These are phyloP conservation scores for Euphorbia corollata DNA, from an alignment of 441 rosid species.

Conservation along the genomic window DNA sequence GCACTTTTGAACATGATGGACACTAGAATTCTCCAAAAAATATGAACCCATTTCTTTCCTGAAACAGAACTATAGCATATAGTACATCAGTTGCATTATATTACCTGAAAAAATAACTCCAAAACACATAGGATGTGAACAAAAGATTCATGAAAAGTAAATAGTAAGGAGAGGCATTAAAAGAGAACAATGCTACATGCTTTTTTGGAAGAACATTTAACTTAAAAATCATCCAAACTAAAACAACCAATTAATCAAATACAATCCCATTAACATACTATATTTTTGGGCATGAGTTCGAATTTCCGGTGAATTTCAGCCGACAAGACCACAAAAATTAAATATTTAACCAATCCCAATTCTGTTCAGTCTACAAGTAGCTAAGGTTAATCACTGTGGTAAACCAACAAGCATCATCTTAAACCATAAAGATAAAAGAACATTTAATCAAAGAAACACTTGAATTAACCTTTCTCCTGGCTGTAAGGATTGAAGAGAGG, in stretches of 20 bases:
- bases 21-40: slow-evolving; percentile 25
- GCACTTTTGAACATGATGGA: slow-evolving; percentile 71
- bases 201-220: no score
- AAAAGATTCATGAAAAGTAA: background rate
- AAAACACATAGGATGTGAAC: background rate
- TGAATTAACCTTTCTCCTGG: slow-evolving; percentile 67
- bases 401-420: no score
- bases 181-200: no score
- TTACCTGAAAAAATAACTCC: background rate
- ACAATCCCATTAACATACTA: slow-evolving; percentile 86
- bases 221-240: slow-evolving; percentile 7
- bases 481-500: slow-evolving; percentile 57
- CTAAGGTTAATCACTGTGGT: no score
- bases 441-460: no score
- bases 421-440: background rate
- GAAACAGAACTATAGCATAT: slow-evolving; percentile 24
- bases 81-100: slow-evolving; percentile 6
- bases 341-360: no score
- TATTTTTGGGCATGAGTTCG: slow-evolving; percentile 32
- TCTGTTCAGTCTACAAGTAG: no score
- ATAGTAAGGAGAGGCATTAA: background rate
- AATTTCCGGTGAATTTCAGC: no score
- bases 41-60: slow-evolving; percentile 78
- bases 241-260: slow-evolving; percentile 53
- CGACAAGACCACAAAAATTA: no score